Conservation (phyloP, 139 green algal species). For the Tetradesmus lagerheimii region DNA sequence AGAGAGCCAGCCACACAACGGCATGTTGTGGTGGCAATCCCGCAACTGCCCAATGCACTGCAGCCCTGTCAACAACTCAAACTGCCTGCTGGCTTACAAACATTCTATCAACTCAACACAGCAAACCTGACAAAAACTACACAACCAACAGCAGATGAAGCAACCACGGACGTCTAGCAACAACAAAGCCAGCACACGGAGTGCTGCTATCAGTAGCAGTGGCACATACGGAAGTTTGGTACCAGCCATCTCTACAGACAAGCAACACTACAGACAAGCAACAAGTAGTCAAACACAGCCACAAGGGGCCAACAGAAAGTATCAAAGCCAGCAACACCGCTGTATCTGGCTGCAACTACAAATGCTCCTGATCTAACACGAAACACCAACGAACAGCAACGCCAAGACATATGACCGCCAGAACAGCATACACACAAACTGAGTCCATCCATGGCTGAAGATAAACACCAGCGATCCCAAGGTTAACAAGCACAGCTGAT, state of each 20-base stretch:
- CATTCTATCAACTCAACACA: background rate
- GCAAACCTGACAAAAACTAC: background rate
- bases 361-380: background rate
- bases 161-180: background rate
- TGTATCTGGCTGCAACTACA: background rate
- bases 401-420: background rate
- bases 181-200: background rate
- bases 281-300: background rate
- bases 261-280: background rate
- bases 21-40: no score
- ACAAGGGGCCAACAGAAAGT: background rate
- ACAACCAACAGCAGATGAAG: background rate
- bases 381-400: background rate
- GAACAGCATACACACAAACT: background rate
- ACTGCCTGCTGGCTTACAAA: background rate
- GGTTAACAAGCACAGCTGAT: background rate
- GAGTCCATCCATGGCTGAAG: background rate
- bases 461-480: background rate
- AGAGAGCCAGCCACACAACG: background rate
- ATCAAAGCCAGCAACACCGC: background rate
- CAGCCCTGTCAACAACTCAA: background rate
- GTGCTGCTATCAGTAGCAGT: background rate
- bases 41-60: background rate
- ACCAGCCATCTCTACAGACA: no score
- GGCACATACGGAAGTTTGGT: background rate